These are phyloP conservation scores for Boletus rubescentipes DNA, from an alignment of 768 basidiomycete genomes.

Conservation along the genomic window DNA sequence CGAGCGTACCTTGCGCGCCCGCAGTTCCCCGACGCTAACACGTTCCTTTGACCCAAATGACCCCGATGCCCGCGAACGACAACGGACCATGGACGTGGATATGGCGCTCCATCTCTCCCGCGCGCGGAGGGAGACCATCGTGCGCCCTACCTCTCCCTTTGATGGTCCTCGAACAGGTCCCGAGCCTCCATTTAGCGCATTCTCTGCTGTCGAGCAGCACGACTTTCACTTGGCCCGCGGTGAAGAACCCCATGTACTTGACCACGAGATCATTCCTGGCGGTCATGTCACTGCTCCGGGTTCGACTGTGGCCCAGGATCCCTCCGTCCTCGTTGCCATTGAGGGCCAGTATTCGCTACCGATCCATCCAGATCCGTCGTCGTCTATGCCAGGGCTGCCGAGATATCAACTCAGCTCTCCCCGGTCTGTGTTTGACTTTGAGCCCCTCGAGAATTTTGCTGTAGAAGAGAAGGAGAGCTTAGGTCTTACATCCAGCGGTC, in stretches of 20 bases:
- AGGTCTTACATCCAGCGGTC: conserved; percentile 47
- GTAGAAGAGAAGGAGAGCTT: conserved; percentile 62
- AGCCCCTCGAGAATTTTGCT: conserved; percentile 75
- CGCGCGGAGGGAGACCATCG: conserved; percentile 63
- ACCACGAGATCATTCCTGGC: conserved; percentile 10
- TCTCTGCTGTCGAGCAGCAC: conserved; percentile 51
- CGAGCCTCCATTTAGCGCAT: conserved; percentile 37
- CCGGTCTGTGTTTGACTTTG: conserved; percentile 68
- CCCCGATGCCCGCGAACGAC: conserved; percentile 77
- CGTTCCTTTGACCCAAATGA: conserved; percentile 70
- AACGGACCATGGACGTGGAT: conserved; percentile 92
- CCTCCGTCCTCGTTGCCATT: conserved; percentile 40
- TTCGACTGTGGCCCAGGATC: conserved; percentile 42
- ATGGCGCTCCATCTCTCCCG: conserved; percentile 82
- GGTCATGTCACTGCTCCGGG: neutral
- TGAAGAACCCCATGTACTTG: conserved; percentile 17
- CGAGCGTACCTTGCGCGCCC: conserved; percentile 41
- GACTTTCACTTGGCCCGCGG: conserved; percentile 44
- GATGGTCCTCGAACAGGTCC: conserved; percentile 31
- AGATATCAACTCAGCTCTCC: conserved; percentile 65
- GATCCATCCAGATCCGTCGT: conserved; percentile 28
- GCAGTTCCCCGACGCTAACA: conserved; percentile 60
- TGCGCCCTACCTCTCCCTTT: conserved; percentile 36
- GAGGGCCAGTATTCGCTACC: conserved; percentile 21
- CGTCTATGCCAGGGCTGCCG: conserved; percentile 50